phyloP scores from a whole-genome alignment of 306 rosid species.

The Purshia tridentata region DNA sequence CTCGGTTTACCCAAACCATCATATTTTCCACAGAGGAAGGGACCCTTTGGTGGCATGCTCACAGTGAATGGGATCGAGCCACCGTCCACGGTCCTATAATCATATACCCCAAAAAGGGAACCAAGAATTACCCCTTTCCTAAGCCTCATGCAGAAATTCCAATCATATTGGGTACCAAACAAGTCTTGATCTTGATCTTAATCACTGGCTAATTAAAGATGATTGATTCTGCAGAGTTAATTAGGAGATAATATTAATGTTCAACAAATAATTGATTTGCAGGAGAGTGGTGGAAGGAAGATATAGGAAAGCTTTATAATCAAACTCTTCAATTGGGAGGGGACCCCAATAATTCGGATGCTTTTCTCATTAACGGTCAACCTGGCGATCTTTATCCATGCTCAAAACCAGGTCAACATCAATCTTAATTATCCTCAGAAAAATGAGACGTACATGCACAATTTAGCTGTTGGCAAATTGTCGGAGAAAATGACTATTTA shows the following conservation, averaged over 20 bases:
- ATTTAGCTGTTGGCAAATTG: too few species aligned
- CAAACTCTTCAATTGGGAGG: conserved; percentile 12
- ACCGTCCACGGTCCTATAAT: conserved; percentile 56
- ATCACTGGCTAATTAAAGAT: too few species aligned
- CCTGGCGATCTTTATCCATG: conserved; percentile 35
- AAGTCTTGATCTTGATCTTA: too few species aligned
- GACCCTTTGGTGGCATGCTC: conserved; percentile 77
- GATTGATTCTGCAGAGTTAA: too few species aligned
- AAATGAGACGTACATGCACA: too few species aligned
- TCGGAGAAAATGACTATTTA: too few species aligned
- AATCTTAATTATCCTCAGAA: not conserved
- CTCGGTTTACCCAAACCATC: conserved; percentile 35
- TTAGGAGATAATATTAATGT: too few species aligned
- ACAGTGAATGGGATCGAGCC: conserved; percentile 60
- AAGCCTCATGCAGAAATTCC: conserved; percentile 40
- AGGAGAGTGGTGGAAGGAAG: conserved; percentile 37
- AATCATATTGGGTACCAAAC: conserved; percentile 41
- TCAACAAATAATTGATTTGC: too few species aligned
- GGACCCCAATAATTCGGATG: conserved; percentile 18
- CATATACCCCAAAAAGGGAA: conserved; percentile 34
- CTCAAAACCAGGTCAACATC: conserved; percentile 18
- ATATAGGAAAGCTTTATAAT: conserved; percentile 18
- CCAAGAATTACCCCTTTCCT: conserved; percentile 33
- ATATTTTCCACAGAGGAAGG: conserved; percentile 47
- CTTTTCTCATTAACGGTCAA: conserved; percentile 31